Percentiles rank a stretch among this genome's conserved stretches.
These are phyloP conservation scores for Asclepias syriaca DNA, from an alignment of 257 asterid species.

Conservation along the genomic window DNA sequence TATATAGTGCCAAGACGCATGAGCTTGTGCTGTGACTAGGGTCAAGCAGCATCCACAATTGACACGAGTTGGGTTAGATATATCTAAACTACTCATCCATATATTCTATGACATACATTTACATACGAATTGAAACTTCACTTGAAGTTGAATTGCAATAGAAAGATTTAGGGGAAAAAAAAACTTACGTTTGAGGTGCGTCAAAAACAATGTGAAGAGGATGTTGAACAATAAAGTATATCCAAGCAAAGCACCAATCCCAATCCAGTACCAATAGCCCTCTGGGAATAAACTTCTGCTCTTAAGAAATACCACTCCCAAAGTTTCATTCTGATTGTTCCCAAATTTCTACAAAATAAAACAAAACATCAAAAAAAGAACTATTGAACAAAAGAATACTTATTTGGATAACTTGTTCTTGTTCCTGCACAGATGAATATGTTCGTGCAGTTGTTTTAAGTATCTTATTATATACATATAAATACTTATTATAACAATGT, in stretches of 20 bases:
- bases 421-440: background rate
- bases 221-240: conserved; percentile 67
- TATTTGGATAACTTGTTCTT: background rate
- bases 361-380: background rate
- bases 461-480: background rate
- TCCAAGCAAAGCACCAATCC: conserved; percentile 83
- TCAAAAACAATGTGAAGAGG: conserved; percentile 68
- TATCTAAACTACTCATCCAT: too few species aligned
- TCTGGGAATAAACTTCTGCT: conserved; percentile 74
- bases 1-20: too few species aligned
- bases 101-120: too few species aligned
- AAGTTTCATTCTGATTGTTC: conserved; percentile 40
- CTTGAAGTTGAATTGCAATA: background rate
- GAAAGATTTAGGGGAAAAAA: conserved; percentile 18
- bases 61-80: too few species aligned
- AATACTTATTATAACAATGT: background rate
- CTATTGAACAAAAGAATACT: background rate
- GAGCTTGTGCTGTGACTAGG: too few species aligned
- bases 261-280: conserved; percentile 96
- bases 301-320: conserved; percentile 72
- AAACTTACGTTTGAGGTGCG: conserved; percentile 71
- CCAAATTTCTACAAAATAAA: conserved; percentile 53
- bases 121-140: too few species aligned
- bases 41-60: too few species aligned
- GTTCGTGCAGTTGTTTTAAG: background rate